Evolutionary conservation across 495 filamentous ascomycete species (phyloP), one percentile per base, ranked within the genome.

Genomic region (Letharia columbiana): DNA sequence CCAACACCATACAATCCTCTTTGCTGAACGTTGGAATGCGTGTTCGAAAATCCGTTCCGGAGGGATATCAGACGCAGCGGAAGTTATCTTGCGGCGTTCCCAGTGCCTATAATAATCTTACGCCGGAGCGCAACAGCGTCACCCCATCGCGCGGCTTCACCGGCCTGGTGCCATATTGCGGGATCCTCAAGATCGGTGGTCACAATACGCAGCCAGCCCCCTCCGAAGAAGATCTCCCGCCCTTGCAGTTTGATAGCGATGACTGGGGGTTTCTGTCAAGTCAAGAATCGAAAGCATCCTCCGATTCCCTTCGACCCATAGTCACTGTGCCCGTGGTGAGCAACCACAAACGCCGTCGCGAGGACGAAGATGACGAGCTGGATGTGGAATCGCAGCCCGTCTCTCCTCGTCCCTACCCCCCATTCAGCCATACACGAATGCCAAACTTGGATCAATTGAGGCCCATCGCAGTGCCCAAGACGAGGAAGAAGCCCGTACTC

Each of bases 21-120:
- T 86, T 97, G 18, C 79, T 96, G 6, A 88, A 81, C 66, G 92
- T 98, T 62, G 93, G 93, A 69, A 95, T 96, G 90, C 86, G 92
- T 44, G 83, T 98, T 61, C 88, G 93, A 67, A 96, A 98, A 76
- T 87, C 88, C 13, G 86, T 98, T 5, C 89, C 90, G 0, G 91
- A 96, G 66, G 93, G 93, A 62, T 96, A 96, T 79, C 95, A 93
- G 77, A 93, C 89, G 17, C 71, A 79, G 65, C 67, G 66, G 77
- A 82, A 72, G 75, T 70, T 52, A 73, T 70, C 65, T 80, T 61
- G 35, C 65, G 58, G 47, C 41, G 47, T 28, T 42, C 40, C 4
- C 50, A 63, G 12, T 61, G 41, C 28, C 40, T 39, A 37, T 35
- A 13, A 40, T 60, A 33, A 39, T 52, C 42, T 66, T 64, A 8